Percentiles rank a stretch among this genome's conserved stretches.
Evolutionary conservation across 2,329 filamentous ascomycete species (phyloP).

Genomic region (Botrytis squamosa): DNA sequence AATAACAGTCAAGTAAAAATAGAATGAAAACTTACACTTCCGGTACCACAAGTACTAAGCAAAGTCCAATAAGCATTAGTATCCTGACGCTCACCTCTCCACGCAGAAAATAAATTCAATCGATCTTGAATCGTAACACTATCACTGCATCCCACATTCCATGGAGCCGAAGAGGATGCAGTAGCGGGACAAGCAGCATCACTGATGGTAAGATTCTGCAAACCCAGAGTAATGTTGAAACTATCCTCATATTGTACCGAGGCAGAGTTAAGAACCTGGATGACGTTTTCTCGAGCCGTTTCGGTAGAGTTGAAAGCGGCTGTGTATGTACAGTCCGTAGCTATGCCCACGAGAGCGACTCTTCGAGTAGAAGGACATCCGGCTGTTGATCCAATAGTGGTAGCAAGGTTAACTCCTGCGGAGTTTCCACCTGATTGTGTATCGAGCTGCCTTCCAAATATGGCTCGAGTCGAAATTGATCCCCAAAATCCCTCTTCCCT

Average conservation of each 20-base stretch:
- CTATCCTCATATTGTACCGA: conserved; percentile 84
- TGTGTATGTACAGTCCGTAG: conserved; percentile 89
- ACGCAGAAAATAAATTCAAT: conserved; percentile 82
- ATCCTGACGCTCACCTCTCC: conserved; percentile 77
- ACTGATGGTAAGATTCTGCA: conserved; percentile 80
- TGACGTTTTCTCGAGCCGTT: conserved; percentile 71
- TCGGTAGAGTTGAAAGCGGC: conserved; percentile 64
- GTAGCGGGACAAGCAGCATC: conserved; percentile 71
- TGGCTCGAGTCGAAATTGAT: conserved; percentile 58
- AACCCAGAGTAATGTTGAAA: conserved; percentile 92
- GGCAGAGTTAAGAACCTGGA: conserved; percentile 79
- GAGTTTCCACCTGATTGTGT: conserved; percentile 70
- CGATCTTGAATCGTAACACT: conserved; percentile 69
- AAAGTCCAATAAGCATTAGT: conserved; percentile 89
- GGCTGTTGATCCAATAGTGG: conserved; percentile 74
- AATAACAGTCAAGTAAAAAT: neutral
- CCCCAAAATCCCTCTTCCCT: conserved; percentile 55
- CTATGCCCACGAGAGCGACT: conserved; percentile 87
- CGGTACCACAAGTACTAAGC: conserved; percentile 70
- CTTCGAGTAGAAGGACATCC: conserved; percentile 89
- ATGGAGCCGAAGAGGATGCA: conserved; percentile 65
- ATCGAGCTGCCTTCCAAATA: conserved; percentile 76
- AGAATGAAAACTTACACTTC: conserved; percentile 44
- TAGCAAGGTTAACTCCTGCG: conserved; percentile 73
- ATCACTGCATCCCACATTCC: conserved; percentile 76